A percentile compares a stretch with the other conserved stretches of the same genome.
phyloP scores from a whole-genome alignment of 2,329 filamentous ascomycete genomes.

The Neopestalotiopsis sp. region DNA sequence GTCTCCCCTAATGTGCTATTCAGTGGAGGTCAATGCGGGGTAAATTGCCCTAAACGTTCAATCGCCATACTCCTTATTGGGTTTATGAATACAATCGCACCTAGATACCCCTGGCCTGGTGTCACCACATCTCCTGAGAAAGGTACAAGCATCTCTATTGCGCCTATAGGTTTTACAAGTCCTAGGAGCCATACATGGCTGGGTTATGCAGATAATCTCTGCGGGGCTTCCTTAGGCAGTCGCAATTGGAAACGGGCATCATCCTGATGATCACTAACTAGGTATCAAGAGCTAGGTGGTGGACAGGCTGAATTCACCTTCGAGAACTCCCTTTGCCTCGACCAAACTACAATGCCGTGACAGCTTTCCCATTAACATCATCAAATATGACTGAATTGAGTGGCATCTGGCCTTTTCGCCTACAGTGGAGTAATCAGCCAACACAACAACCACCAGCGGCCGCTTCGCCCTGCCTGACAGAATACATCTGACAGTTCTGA shows the following conservation, averaged over 20 bases:
- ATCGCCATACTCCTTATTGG: background rate
- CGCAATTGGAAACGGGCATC: too few relatives aligned
- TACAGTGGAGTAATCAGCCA: background rate
- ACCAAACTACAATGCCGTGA: background rate
- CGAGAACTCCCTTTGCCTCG: background rate
- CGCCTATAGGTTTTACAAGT: too few relatives aligned
- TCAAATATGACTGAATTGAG: background rate
- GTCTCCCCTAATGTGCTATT: background rate
- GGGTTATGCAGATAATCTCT: too few relatives aligned
- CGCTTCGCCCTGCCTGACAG: background rate
- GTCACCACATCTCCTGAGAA: background rate
- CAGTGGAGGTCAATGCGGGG: background rate
- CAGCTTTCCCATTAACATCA: background rate
- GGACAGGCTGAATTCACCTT: too few relatives aligned
- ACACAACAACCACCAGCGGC: background rate
- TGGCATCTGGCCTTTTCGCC: background rate
- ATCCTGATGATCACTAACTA: too few relatives aligned
- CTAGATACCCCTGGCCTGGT: background rate
- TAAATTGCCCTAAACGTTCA: constrained; percentile 2
- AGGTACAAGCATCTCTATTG: background rate
- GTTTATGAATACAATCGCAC: background rate
- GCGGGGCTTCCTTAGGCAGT: too few relatives aligned
- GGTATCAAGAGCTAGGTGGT: too few relatives aligned
- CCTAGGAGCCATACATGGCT: too few relatives aligned
- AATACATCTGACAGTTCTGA: background rate